Base-by-base conservation (phyloP, 768 basidiomycete genomes). In the Zangia roseola region DNA sequence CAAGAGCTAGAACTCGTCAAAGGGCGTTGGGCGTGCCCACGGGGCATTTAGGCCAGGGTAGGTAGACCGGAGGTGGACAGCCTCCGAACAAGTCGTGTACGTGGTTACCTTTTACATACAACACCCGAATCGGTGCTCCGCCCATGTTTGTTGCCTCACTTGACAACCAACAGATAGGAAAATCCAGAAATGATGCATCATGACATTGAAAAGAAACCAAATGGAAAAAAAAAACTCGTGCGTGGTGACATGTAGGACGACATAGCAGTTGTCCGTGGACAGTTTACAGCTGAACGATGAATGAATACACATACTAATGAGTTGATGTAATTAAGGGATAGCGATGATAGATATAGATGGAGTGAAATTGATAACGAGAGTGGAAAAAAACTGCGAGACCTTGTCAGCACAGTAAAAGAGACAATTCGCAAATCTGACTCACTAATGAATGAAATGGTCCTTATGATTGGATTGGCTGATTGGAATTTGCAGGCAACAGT, bases 401-500 rank as follows among this genome's bases (percentile, higher is more conserved):
- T 48, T 10, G 42, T 67, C 42, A 69, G 33, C 20, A 43, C 33
- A 39, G 23, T 40, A 17, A 13, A 25, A 23, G 7, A 16, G 24
- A 21, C 40, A 14, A 37, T 43, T 45, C 17, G 17, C 20, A 7
- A 25, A 13, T 43, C 17, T 9, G 39, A 60, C 68, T 66, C 42
- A 68, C 68, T 20, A 50, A 47, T 47, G 47, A 45, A 43, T 44
- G 49, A 42, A 21, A 19, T 12, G 19, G 20, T 58, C 54, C 69
- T 35, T 49, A 52, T 48, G 59, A 61, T 39, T 60, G 54, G 16
- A 59, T 59, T 31, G 63, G 65, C 45, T 69, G 68, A 50, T 74
- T 78, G 38, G 76, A 69, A 33, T 71, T 61, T 12, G 74, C 75
- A 12, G 78, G 75, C 60, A 82, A 79, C 39, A 89, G 65, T 53